These are phyloP conservation scores for Fusarium sp. DNA, from an alignment of 2,329 filamentous ascomycete species.

Conservation along the genomic window DNA sequence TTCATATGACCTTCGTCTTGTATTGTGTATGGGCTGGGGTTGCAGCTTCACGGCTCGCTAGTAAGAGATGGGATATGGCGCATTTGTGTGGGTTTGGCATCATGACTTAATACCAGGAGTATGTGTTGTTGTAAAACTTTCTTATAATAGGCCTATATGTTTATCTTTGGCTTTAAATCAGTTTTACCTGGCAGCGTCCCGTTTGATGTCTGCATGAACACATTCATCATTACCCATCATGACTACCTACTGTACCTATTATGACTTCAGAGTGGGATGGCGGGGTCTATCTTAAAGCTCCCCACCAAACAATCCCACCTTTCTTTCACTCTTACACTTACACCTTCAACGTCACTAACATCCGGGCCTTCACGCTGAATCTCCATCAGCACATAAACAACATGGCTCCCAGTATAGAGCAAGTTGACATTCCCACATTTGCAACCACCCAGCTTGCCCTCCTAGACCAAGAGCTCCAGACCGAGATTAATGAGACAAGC, in stretches of 20 bases:
- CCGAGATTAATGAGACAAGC: slow-evolving; percentile 78
- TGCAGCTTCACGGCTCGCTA: slow-evolving; percentile 1
- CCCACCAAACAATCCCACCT: slow-evolving; percentile 28
- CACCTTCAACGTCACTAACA: slow-evolving; percentile 1
- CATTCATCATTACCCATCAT: slow-evolving; percentile 25
- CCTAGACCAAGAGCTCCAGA: slow-evolving; percentile 77
- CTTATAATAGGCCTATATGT: neutral
- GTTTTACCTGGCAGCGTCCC: neutral
- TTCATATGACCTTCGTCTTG: neutral
- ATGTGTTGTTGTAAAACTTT: neutral
- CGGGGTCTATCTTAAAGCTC: slow-evolving; percentile 39
- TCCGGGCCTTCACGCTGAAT: neutral
- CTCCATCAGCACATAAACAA: neutral
- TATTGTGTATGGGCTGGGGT: neutral
- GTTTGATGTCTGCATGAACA: neutral
- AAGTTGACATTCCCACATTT: slow-evolving; percentile 76
- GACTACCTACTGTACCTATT: slow-evolving; percentile 2
- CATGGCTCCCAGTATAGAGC: slow-evolving; percentile 56
- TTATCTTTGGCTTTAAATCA: neutral
- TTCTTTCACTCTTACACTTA: slow-evolving; percentile 26
- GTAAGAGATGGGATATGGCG: slow-evolving; percentile 11
- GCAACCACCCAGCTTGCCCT: slow-evolving; percentile 78
- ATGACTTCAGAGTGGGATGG: slow-evolving; percentile 34
- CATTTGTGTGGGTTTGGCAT: slow-evolving; percentile 23
- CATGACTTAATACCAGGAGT: slow-evolving; percentile 37